Conservation (phyloP, 441 rosid species). For the Gossypium trilobum region DNA sequence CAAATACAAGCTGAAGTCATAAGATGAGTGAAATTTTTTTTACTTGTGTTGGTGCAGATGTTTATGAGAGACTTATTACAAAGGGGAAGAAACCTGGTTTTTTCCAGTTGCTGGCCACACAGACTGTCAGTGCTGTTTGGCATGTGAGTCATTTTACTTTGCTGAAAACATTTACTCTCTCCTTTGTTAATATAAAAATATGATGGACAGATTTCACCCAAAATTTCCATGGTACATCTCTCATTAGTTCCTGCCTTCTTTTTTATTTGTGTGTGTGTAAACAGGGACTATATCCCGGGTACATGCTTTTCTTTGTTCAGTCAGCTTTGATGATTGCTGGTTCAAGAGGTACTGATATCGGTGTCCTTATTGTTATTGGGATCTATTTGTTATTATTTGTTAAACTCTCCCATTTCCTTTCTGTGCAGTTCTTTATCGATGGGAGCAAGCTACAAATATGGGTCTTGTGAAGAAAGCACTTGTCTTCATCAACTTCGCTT, state of each 20-base stretch:
- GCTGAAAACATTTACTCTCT: not conserved
- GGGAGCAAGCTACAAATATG: slow-evolving; percentile 68
- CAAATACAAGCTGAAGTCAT: slow-evolving; percentile 4
- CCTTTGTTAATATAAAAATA: not conserved
- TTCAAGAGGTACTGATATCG: slow-evolving; percentile 55
- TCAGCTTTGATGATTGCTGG: slow-evolving; percentile 94
- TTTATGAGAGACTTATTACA: slow-evolving; percentile 74
- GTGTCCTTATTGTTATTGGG: not conserved
- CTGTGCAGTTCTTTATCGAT: slow-evolving; percentile 66
- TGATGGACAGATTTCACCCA: not conserved
- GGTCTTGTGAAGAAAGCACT: slow-evolving; percentile 39
- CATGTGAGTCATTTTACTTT: slow-evolving; percentile 52
- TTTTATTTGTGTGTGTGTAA: slow-evolving; percentile 5
- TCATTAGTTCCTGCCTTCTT: not conserved
- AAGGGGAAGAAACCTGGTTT: slow-evolving; percentile 83
- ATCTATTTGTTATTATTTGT: not conserved
- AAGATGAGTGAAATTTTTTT: not conserved
- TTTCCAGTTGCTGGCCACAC: slow-evolving; percentile 86
- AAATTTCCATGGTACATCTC: not conserved
- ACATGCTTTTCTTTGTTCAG: slow-evolving; percentile 82
- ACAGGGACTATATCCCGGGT: slow-evolving; percentile 94
- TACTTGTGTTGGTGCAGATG: slow-evolving; percentile 37
- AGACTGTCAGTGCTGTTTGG: slow-evolving; percentile 92
- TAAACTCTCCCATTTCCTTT: not conserved
- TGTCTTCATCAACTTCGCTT: slow-evolving; percentile 47